Conservation (phyloP, 2,329 filamentous ascomycete genomes). For the Cercospora brassicicola region DNA sequence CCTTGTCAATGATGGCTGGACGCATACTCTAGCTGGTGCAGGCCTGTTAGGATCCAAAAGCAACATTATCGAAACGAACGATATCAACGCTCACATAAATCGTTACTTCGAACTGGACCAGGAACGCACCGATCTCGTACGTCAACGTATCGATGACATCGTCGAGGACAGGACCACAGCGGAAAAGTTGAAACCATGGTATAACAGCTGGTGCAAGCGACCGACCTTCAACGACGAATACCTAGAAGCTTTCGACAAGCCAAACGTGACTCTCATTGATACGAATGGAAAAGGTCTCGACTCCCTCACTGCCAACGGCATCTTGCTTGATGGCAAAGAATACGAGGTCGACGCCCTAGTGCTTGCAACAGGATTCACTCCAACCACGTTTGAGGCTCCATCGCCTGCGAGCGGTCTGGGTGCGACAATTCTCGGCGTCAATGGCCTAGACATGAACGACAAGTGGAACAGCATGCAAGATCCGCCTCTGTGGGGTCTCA, state of each 20-base stretch:
- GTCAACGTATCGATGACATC: constrained; percentile 50
- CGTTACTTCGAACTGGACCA: constrained; percentile 42
- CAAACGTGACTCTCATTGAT: constrained; percentile 61
- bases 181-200: constrained; percentile 58
- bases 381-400: background rate
- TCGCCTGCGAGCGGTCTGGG: background rate
- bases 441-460: background rate
- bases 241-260: constrained; percentile 58
- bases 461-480: background rate
- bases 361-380: background rate
- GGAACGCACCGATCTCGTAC: constrained; percentile 46
- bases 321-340: background rate
- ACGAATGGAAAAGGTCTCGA: constrained; percentile 53
- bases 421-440: background rate
- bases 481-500: background rate
- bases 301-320: background rate
- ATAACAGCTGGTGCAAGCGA: constrained; percentile 63
- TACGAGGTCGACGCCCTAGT: background rate
- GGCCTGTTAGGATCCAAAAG: background rate
- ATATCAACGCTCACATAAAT: background rate
- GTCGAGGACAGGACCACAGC: constrained; percentile 57
- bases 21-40: constrained; percentile 15
- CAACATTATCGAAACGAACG: background rate
- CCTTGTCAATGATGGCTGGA: constrained; percentile 6
- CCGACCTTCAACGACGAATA: constrained; percentile 44